Percentiles rank a stretch among this genome's conserved stretches.
phyloP scores from a whole-genome alignment of 2,329 filamentous ascomycete genomes.

The Tolypocladium capitatum region DNA sequence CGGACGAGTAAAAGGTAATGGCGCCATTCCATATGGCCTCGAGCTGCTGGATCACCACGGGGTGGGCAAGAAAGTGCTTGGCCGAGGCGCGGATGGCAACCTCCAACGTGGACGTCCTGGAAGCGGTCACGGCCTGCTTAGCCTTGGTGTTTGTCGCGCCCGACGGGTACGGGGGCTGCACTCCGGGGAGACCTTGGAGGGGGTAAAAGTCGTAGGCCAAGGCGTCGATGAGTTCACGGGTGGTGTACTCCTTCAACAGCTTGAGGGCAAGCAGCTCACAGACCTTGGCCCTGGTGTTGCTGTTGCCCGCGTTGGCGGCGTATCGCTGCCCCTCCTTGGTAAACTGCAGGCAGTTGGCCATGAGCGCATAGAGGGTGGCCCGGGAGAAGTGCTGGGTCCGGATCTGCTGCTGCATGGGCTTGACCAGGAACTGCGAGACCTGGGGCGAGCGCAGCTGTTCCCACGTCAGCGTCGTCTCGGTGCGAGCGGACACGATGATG shows the following conservation, averaged over 20 bases:
- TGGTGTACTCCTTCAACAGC: conserved; percentile 77
- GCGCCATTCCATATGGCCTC: conserved; percentile 95
- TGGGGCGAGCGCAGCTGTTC: conserved; percentile 93
- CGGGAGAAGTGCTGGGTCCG: conserved; percentile 70
- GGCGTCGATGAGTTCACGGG: conserved; percentile 82
- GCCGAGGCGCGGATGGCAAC: conserved; percentile 86
- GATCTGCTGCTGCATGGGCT: conserved; percentile 88
- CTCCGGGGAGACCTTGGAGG: conserved; percentile 59
- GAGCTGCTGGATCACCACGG: conserved; percentile 84
- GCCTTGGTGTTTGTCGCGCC: conserved; percentile 22
- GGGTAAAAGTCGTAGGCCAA: conserved; percentile 93
- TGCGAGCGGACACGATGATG: conserved; percentile 67
- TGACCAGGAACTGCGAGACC: conserved; percentile 87
- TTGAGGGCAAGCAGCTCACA: conserved; percentile 87
- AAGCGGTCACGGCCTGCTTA: conserved; percentile 42
- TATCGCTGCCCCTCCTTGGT: conserved; percentile 72
- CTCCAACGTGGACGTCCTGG: conserved; percentile 79
- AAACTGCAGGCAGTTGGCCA: conserved; percentile 92
- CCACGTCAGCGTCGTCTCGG: conserved; percentile 87
- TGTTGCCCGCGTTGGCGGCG: conserved; percentile 73
- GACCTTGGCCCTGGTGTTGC: conserved; percentile 71
- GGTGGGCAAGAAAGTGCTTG: conserved; percentile 84
- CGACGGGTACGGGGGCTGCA: conserved; percentile 21
- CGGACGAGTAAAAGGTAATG: conserved; percentile 84
- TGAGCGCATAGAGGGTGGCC: conserved; percentile 76